Percentiles rank a stretch among this genome's conserved stretches.
Evolutionary conservation across 352 stramenopile species (phyloP).

Genomic region (Pythium utonaiense): DNA sequence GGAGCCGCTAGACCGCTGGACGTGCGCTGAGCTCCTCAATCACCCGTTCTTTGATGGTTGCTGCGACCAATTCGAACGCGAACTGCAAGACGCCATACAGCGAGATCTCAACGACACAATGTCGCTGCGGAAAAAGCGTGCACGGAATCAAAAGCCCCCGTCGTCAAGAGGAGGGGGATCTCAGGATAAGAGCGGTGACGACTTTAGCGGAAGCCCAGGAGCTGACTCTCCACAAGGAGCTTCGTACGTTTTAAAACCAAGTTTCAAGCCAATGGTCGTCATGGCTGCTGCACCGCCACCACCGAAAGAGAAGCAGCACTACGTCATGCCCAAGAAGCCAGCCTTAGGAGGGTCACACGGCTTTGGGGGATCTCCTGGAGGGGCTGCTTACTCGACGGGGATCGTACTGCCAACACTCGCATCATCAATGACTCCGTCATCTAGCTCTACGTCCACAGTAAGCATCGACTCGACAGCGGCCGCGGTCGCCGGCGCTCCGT

Average conservation of each 20-base stretch:
- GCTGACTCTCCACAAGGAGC: background rate
- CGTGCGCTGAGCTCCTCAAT: constrained; percentile 66
- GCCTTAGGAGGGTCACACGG: constrained; percentile 13
- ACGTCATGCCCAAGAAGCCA: constrained; percentile 22
- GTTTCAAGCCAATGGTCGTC: constrained; percentile 11
- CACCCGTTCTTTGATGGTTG: constrained; percentile 70
- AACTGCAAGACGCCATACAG: constrained; percentile 69
- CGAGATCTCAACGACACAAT: constrained; percentile 62
- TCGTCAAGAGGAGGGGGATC: constrained; percentile 18
- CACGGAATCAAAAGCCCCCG: constrained; percentile 42
- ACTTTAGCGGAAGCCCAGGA: background rate
- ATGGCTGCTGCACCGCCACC: background rate
- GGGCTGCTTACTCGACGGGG: background rate
- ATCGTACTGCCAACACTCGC: constrained; percentile 22
- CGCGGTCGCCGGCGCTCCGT: background rate
- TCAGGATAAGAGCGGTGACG: background rate
- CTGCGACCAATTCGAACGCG: constrained; percentile 50
- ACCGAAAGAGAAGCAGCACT: constrained; percentile 15
- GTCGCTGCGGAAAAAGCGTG: constrained; percentile 53
- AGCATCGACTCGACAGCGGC: constrained; percentile 19
- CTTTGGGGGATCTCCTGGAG: background rate
- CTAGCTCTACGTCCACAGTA: constrained; percentile 26
- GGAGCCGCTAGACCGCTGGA: constrained; percentile 78
- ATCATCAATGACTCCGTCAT: constrained; percentile 27
- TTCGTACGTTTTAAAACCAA: constrained; percentile 6